phyloP scores from a whole-genome alignment of 106 monocot species.

The Ottelia alismoides region DNA sequence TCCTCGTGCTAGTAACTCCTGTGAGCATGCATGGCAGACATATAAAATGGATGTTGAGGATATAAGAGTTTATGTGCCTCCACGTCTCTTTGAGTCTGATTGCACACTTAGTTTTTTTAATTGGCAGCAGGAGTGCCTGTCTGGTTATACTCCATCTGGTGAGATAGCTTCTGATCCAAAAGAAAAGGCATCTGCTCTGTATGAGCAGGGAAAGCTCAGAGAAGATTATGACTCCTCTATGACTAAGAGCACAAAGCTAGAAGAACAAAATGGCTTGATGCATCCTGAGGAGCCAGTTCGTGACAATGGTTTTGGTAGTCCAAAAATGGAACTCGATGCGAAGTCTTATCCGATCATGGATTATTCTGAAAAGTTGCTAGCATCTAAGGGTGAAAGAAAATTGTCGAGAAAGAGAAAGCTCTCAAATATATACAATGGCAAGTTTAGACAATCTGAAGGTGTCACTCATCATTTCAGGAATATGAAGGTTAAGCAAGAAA shows the following conservation, averaged over 20 bases:
- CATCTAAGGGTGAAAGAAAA: constrained; percentile 3
- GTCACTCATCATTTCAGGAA: constrained; percentile 1
- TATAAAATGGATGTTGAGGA: constrained; percentile 23
- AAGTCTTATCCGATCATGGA: neutral
- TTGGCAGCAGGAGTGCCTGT: constrained; percentile 13
- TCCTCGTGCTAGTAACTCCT: constrained; percentile 12
- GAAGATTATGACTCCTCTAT: neutral
- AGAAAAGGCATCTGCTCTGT: too few relatives aligned
- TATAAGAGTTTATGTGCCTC: constrained; percentile 33
- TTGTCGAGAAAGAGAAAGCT: constrained; percentile 7
- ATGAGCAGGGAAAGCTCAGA: neutral
- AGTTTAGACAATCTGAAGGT: constrained; percentile 1
- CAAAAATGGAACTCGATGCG: neutral
- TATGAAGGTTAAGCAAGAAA: constrained; percentile 1
- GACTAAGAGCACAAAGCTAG: constrained; percentile 1
- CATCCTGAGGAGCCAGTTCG: neutral
- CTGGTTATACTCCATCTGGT: neutral
- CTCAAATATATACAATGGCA: constrained; percentile 5
- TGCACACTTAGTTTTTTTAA: constrained; percentile 18
- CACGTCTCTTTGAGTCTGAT: constrained; percentile 28
- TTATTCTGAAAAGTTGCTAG: neutral
- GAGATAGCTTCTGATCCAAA: constrained; percentile 3
- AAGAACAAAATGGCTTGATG: constrained; percentile 3
- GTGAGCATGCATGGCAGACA: constrained; percentile 38
- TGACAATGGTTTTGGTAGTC: neutral